Base-by-base conservation (phyloP, 2,329 filamentous ascomycete species). In the Coniochaeta sp. region DNA sequence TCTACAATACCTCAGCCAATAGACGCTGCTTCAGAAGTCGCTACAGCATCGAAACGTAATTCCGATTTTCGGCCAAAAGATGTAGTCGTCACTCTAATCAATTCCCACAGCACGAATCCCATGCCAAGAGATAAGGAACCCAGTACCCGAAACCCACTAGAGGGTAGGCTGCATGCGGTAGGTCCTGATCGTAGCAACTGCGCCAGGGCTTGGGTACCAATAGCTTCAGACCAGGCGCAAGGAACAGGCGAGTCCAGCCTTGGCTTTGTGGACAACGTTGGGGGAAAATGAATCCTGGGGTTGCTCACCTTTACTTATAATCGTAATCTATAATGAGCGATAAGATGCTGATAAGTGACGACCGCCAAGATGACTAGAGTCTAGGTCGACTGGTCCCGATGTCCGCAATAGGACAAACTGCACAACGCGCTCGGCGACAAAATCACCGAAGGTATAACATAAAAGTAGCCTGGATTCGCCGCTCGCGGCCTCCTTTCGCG, bases 101-200 rank as follows among this genome's bases (percentile, higher is more conserved):
- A 40, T 38, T 9, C 12, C 12, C 36, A 12, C 36, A 50, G 24
- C 19, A 12, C 47, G 14, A 11, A 52, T 52, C 47, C 47, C 47
- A 52, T 52, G 47, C 47, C 47, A 52, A 52, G 47, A 52, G 47
- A 52, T 52, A 52, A 52, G 47, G 24, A 52, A 52, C 22, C 47
- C 22, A 28, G 47, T 24, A 31, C 47, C 26, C 5, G 2, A 8
- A 17, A 31, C 12, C 47, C 47, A 14, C 47, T 28, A 52, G 24
- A 52, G 2, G 1, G 6, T 24, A 31, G 8, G 22, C 44, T 8
- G 6, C 22, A 26, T 24, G 12, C 11, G 1, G 3, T 26, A 11
- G n/a, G n/a, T n/a, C n/a, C n/a, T n/a, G n/a, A n/a, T n/a, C n/a
- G n/a, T n/a, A n/a, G n/a, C n/a, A n/a, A n/a, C n/a, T n/a, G n/a